Base-by-base conservation (phyloP, 768 basidiomycete species). In the Termitomyces sp. region DNA sequence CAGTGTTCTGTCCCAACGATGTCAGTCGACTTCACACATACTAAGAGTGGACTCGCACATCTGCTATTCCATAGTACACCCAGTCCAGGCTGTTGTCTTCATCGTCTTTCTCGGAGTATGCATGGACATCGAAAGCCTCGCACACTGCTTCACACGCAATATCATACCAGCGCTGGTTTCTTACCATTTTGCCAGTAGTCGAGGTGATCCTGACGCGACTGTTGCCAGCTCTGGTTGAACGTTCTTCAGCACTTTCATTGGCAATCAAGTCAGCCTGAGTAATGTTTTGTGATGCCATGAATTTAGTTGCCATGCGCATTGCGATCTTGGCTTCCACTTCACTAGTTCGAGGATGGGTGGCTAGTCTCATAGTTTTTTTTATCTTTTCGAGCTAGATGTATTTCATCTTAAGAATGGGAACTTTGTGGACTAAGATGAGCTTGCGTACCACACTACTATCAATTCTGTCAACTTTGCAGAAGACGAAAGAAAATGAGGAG, bases 231-330 rank as follows among this genome's bases (percentile, higher is more conserved):
- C 61, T 59, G 17, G 36, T 59, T 7, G 53, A 47, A 12, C 61
- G 52, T 37, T 62, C 57, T 47, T 62, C 57, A 1, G 14, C 53
- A 17, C 37, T 62, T 52, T 62, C 57, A 25, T 50, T 62, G 1
- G 37, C 51, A 34, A 62, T 62, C 38, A 62, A 25, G 17, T 62
- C 61, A 12, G 61, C 52, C 34, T 59, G 61, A 8, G 57, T 62
- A 5, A 62, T 38, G 5, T 62, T 59, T 34, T 55, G 61, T 8
- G 52, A n/a, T 4, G 46, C 57, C 61, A 59, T 62, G 34, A 62
- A 57, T 15, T 50, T 58, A 3, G 52, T 62, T 12, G 61, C 61
- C 51, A 59, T 62, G n/a, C 57, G 57, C 61, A 62, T 62, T 5
- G 61, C 61, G n/a, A 36, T 25, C 47, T 59, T 59, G 10, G 61